phyloP scores from a whole-genome alignment of 2,329 filamentous ascomycete genomes.

The Colletotrichum karsti region DNA sequence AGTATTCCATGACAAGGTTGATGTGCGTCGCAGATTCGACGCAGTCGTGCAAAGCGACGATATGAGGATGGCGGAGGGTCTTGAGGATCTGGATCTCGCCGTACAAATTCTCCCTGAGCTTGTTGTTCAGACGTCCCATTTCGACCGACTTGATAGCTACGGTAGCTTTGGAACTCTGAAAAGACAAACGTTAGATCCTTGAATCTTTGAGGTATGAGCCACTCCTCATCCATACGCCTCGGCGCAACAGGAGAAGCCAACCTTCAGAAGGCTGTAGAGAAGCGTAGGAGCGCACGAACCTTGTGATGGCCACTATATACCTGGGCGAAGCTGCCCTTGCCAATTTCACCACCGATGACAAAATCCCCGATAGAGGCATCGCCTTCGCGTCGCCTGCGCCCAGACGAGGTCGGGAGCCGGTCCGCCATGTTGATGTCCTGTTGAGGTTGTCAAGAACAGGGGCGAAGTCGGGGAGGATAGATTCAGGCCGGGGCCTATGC shows the following conservation, averaged over 20 bases:
- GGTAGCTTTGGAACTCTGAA: slow-evolving; percentile 78
- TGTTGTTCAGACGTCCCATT: slow-evolving; percentile 88
- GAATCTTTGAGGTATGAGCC: not conserved
- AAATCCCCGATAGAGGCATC: slow-evolving; percentile 72
- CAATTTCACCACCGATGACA: slow-evolving; percentile 86
- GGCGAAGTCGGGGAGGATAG: slow-evolving; percentile 34
- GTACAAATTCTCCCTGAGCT: slow-evolving; percentile 95
- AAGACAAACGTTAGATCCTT: not conserved
- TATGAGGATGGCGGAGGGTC: slow-evolving; percentile 92
- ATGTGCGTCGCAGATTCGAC: slow-evolving; percentile 88
- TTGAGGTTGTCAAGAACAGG: slow-evolving; percentile 41
- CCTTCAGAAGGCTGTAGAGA: not conserved
- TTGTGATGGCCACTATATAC: slow-evolving; percentile 90
- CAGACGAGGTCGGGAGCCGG: slow-evolving; percentile 43
- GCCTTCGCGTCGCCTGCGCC: slow-evolving; percentile 40
- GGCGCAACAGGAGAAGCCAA: not conserved
- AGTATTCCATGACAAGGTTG: slow-evolving; percentile 98
- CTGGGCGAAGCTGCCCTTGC: slow-evolving; percentile 96
- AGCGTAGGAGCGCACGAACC: slow-evolving; percentile 59
- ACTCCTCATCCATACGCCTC: not conserved
- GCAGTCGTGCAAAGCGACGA: slow-evolving; percentile 95
- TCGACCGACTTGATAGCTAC: slow-evolving; percentile 98
- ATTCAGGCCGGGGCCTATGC: slow-evolving; percentile 26
- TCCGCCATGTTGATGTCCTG: slow-evolving; percentile 48
- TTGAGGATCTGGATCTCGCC: slow-evolving; percentile 96